A percentile compares a stretch with the other conserved stretches of the same genome.
These are phyloP conservation scores for Zymoseptoria pseudotritici DNA, from an alignment of 2,329 filamentous ascomycete species.

Conservation along the genomic window DNA sequence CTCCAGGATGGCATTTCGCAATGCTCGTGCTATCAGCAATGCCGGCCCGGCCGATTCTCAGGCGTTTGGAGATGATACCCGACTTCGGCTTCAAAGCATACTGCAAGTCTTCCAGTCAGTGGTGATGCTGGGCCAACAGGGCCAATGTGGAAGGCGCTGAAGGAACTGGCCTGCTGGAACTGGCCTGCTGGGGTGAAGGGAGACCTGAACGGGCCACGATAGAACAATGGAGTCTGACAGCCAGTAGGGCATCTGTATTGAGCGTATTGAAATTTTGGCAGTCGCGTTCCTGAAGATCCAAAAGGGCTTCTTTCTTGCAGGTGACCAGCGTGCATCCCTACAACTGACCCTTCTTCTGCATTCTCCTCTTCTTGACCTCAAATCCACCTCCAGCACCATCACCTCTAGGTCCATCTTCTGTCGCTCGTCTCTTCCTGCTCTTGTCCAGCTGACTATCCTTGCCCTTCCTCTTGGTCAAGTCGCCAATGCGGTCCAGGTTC, in stretches of 20 bases:
- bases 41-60: too few relatives aligned
- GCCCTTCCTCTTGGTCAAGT: constrained; percentile 65
- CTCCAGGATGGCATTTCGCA: too few relatives aligned
- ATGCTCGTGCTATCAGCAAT: too few relatives aligned
- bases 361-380: constrained; percentile 58
- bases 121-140: neutral
- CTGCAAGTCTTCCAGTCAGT: neutral
- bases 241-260: neutral
- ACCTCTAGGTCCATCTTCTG: constrained; percentile 65
- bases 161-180: neutral
- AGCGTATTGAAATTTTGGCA: neutral
- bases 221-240: neutral
- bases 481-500: constrained; percentile 78
- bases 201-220: neutral
- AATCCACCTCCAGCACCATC: constrained; percentile 66
- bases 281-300: neutral
- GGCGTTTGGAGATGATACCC: too few relatives aligned
- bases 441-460: constrained; percentile 62
- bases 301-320: neutral
- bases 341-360: constrained; percentile 34
- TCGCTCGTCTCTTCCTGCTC: constrained; percentile 72
- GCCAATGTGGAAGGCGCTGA: neutral
- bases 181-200: neutral
- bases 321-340: neutral
- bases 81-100: too few relatives aligned